Evolutionary conservation across 2,329 filamentous ascomycete species (phyloP).

Genomic region (Didymellaceae sp.): DNA sequence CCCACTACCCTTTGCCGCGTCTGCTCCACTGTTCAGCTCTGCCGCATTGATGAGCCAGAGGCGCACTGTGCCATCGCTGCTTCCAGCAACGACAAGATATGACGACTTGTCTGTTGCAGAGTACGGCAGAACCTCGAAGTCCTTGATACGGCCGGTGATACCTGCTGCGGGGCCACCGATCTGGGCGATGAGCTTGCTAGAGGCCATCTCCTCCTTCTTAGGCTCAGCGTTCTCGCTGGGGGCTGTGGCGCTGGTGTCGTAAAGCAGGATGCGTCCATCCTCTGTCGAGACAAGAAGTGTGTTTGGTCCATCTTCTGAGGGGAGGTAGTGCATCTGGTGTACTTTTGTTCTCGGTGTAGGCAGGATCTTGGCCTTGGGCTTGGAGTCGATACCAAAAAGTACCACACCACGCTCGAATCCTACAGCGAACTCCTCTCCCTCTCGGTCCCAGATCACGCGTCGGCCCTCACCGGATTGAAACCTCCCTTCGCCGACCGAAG

Average conservation of each 20-base stretch:
- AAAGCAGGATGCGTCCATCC: conserved; percentile 86
- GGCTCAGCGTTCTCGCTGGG: conserved; percentile 29
- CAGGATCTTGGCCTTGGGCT: conserved; percentile 75
- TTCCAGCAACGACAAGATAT: conserved; percentile 70
- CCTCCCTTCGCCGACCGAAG: conserved; percentile 76
- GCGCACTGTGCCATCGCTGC: conserved; percentile 85
- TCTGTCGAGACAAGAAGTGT: conserved; percentile 84
- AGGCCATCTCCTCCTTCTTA: conserved; percentile 61
- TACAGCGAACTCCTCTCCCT: conserved; percentile 84
- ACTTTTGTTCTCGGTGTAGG: conserved; percentile 76
- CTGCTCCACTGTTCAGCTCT: conserved; percentile 30
- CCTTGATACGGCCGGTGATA: conserved; percentile 79
- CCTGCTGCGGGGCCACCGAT: conserved; percentile 76
- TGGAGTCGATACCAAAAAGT: conserved; percentile 88
- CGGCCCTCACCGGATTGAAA: conserved; percentile 82
- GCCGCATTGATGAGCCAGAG: conserved; percentile 68
- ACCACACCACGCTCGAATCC: conserved; percentile 85
- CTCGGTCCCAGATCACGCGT: conserved; percentile 78
- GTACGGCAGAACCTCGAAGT: conserved; percentile 72
- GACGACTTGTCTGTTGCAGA: conserved; percentile 48
- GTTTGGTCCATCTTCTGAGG: conserved; percentile 57
- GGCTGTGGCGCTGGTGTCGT: conserved; percentile 68
- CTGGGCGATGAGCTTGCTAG: conserved; percentile 69
- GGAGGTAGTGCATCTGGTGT: conserved; percentile 79
- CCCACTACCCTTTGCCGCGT: conserved; percentile 23